Evolutionary conservation across 2,329 filamentous ascomycete species (phyloP).

Genomic region (Mollisia scopiformis): DNA sequence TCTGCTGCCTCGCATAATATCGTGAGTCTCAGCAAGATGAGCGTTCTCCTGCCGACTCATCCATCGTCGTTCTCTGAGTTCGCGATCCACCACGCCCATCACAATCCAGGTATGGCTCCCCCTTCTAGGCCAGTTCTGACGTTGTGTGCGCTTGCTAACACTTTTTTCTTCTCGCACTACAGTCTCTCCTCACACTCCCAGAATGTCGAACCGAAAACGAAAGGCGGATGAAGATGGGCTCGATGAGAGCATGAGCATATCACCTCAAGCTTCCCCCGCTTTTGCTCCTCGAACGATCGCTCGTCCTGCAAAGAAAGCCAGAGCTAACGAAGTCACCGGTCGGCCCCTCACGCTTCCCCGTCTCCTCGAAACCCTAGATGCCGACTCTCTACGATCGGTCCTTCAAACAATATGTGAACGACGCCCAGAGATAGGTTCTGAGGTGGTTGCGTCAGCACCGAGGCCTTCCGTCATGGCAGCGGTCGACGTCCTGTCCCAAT

Average conservation of each 20-base stretch:
- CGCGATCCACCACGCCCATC: slow-evolving; percentile 54
- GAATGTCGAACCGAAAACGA: slow-evolving; percentile 70
- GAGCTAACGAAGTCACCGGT: slow-evolving; percentile 68
- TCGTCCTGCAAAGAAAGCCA: slow-evolving; percentile 65
- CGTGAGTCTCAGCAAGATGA: slow-evolving; percentile 50
- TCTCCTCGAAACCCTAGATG: slow-evolving; percentile 92
- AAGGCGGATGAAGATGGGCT: slow-evolving; percentile 79
- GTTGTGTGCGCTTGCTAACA: slow-evolving; percentile 15
- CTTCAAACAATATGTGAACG: slow-evolving; percentile 91
- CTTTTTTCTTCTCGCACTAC: slow-evolving; percentile 13
- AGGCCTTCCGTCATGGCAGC: slow-evolving; percentile 84
- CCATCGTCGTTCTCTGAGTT: slow-evolving; percentile 62
- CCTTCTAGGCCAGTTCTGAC: neutral
- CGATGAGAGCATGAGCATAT: slow-evolving; percentile 89
- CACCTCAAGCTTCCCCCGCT: slow-evolving; percentile 81
- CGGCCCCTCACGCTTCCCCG: slow-evolving; percentile 69
- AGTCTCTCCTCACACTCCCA: slow-evolving; percentile 51
- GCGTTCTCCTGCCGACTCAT: slow-evolving; percentile 60
- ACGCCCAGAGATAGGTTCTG: slow-evolving; percentile 82
- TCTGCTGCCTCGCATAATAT: slow-evolving; percentile 1
- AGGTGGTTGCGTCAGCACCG: slow-evolving; percentile 83
- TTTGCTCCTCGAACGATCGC: slow-evolving; percentile 69
- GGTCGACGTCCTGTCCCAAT: slow-evolving; percentile 78
- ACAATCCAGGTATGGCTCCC: slow-evolving; percentile 54
- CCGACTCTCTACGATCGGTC: slow-evolving; percentile 79